Base-by-base conservation (phyloP, 2,329 filamentous ascomycete genomes). In the Cladosporium sp. region DNA sequence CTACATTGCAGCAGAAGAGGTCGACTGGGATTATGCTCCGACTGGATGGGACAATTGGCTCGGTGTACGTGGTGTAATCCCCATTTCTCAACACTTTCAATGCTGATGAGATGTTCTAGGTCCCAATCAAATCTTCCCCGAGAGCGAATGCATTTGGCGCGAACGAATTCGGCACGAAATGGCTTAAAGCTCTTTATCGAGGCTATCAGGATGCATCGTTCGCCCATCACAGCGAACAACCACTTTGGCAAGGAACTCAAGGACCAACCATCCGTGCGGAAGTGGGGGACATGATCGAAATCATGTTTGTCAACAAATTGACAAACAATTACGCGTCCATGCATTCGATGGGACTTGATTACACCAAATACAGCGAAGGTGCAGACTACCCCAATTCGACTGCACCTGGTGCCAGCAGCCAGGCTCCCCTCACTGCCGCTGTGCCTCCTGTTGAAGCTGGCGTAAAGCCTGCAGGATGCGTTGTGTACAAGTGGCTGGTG, bases 201-300 rank as follows among this genome's bases (percentile, higher is more conserved):
- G 69, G 68, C 6, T 70, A 71, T 56, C 70, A 68, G 5, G 68
- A 68, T 35, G 45, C 53, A 9, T 61, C 56, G n/a, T 70, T 70
- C 58, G 61, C 47, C 2, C 49, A 58, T 2, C 39, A 55, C 20
- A 60, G 58, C 13, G 57, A 62, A 32, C 65, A 71, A 50, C 66
- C 66, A 8, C 51, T 61, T 15, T 66, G 59, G 61, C 66, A 68
- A 44, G 66, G 66, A 3, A 64, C 61, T 17, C 62, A 61, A 48
- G 66, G 66, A 15, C 66, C 66, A 1, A 67, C 61, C 2, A 40
- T 68, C 10, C 50, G 66, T n/a, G 50, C 44, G 22, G 66, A 68
- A 51, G 65, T 68, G 13, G 65, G 65, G 19, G 66, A 68, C 42
- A 57, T 68, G 61, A 56, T 67, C 20, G 64, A 68, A 54, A 67